Base-by-base conservation (phyloP, 352 stramenopile species). In the Globisporangium paroecandrum region DNA sequence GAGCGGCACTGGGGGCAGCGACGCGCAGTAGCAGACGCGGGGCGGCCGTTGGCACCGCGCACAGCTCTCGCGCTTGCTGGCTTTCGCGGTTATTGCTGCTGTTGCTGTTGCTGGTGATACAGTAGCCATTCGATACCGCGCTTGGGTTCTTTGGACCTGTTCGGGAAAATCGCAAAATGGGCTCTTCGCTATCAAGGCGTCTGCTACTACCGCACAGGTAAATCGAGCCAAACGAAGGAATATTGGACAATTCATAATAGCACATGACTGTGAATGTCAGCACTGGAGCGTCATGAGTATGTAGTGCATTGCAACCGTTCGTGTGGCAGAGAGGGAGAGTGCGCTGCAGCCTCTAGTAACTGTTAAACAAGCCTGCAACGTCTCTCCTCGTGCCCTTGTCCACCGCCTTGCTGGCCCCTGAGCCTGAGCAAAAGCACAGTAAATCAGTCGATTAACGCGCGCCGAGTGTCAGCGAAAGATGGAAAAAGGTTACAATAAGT, bases 1-100 rank as follows among this genome's bases (percentile, higher is more conserved):
- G 22, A 91, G 57, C 18, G 49, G 56, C 41, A 43, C 29, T 3
- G 64, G 7, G 0, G 84, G 84, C 29, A 93, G 66, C 27, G 70
- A 68, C 18, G 58, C 25, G 71, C 84, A 93, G 63, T 90, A 91
- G 79, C 84, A 93, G 1, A 85, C 79, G 41, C 62, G 66, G 18
- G 66, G 73, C 41, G 84, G 84, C 0, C 81, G 77, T 9, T 53
- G 62, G 53, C 82, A 93, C 22, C 82, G 72, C 6, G 4, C 34
- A 60, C 84, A 93, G 49, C 60, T 47, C 15, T 73, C 68, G 36
- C 84, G 82, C 46, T 69, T 71, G 20, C 38, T 27, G 9, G 65
- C 7, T 3, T 34, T 12, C 27, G 22, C 6, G 20, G n/a, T 12
- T 61, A 56, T 51, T 24, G n/a, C 9, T 61, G 60, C 60, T 22